Evolutionary conservation across 108 stramenopile species (phyloP), one percentile per base, ranked within the genome.

Genomic region (Nitzschia sp.): DNA sequence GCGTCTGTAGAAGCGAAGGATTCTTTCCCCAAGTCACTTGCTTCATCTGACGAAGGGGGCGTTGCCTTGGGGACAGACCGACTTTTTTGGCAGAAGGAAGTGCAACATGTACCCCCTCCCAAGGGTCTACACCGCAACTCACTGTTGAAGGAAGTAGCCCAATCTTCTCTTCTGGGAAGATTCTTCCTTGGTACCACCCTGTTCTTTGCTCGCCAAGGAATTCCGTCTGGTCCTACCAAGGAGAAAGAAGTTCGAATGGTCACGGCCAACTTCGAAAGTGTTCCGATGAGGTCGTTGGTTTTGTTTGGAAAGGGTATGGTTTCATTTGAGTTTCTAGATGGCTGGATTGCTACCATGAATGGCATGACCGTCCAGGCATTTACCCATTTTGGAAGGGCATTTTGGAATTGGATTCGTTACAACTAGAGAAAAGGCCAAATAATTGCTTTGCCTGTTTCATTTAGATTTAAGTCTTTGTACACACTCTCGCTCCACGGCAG

Each of bases 271-370:
- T 60, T 75, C 34, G 67, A 73, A 39, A 77, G 77, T 46, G 21
- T 79, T 25, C 83, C 83, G 19, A 63, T 83, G 53, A 62, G 83
- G 14, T 21, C 52, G 7, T 10, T 83, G 22, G 78, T 76, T 6
- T 26, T 76, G n/a, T 83, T 76, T 52, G 73, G 78, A 38, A 50
- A 63, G 38, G 83, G 83, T 19, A 48, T 24, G 12, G 10, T 83
- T 7, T 65, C 78, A 12, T 79, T 83, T 46, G 55, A 69, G 20
- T 48, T 70, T 19, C 19, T 83, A n/a, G 83, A 83, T 66, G 54
- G 55, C n/a, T 14, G 76, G 25, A 76, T 83, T 39, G 60, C 51
- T 10, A 0, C 69, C 6, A 64, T 83, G 72, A 79, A 83, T 66
- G 76, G 76, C 7, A 29, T 66, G 37, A 0, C 25, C 0, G 12